These are phyloP conservation scores for Malus domestica DNA, from an alignment of 306 rosid species.

Conservation along the genomic window ASM211411v1 NC_041803.1:53231501-53232000, in stretches of 20 bases:
- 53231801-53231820: not conserved
- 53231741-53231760: not conserved
- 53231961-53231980: no score
- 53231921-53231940: no score
- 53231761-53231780: not conserved
- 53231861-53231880: no score
- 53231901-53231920: no score
- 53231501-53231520: not conserved
- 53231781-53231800: not conserved
- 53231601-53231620: not conserved
- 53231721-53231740: not conserved
- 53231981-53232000: no score
- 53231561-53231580: not conserved
- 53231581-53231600: not conserved
- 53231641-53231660: not conserved
- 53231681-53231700: not conserved
- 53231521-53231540: not conserved
- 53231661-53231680: no score
- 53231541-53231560: not conserved
- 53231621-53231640: not conserved
- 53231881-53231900: no score
- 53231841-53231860: no score
- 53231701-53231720: not conserved
- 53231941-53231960: no score
- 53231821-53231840: not conserved